A percentile compares a stretch with the other conserved stretches of the same genome.
phyloP scores from a whole-genome alignment of 768 basidiomycete species.

The Tricholoma matsutake region DNA sequence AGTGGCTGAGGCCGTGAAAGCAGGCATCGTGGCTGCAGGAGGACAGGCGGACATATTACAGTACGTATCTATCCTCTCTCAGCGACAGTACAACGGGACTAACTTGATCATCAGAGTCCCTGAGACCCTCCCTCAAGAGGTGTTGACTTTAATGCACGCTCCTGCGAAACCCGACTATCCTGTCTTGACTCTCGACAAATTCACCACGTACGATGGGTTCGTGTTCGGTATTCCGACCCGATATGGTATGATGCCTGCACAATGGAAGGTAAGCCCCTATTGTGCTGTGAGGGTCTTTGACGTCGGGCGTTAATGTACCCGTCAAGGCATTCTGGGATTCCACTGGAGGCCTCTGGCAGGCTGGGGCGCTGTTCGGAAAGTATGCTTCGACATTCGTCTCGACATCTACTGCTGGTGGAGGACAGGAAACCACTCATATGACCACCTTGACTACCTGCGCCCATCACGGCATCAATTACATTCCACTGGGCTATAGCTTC shows the following conservation, averaged over 20 bases:
- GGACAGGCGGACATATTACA: conserved; percentile 53
- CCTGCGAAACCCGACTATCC: conserved; percentile 73
- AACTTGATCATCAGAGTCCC: conserved; percentile 46
- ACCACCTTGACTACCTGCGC: conserved; percentile 52
- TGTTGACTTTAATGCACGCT: conserved; percentile 68
- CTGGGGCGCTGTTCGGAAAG: conserved; percentile 67
- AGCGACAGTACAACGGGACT: neutral
- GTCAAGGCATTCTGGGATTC: conserved; percentile 73
- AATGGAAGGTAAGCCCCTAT: conserved; percentile 58
- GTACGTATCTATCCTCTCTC: conserved; percentile 30
- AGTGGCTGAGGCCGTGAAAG: conserved; percentile 62
- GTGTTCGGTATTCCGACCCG: conserved; percentile 78
- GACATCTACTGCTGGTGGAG: conserved; percentile 71
- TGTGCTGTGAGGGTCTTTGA: neutral
- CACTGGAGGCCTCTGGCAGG: conserved; percentile 64
- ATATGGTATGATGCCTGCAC: conserved; percentile 77
- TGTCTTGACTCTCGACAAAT: conserved; percentile 48
- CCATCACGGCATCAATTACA: conserved; percentile 72
- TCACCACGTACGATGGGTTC: conserved; percentile 66
- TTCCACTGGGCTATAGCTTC: conserved; percentile 68
- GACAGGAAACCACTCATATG: conserved; percentile 66
- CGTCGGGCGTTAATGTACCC: neutral
- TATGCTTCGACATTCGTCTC: conserved; percentile 73
- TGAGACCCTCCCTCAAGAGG: conserved; percentile 73
- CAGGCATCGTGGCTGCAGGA: conserved; percentile 45